phyloP scores from a whole-genome alignment of 176 grass and related monocot species.

The Luzula sylvatica region DNA sequence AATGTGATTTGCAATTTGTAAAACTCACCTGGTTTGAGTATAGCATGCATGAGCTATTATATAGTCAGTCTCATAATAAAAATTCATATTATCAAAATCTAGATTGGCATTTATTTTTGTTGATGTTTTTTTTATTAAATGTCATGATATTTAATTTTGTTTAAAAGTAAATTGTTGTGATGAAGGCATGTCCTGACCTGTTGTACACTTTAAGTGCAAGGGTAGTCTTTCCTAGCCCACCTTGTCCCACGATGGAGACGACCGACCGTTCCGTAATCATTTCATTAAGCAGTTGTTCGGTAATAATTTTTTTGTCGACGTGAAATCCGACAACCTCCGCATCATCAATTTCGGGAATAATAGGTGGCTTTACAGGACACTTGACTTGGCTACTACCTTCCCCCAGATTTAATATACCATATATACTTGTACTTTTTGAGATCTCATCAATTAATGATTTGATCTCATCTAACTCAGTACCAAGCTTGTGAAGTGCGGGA shows the following conservation, averaged over 20 bases:
- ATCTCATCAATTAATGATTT: background rate
- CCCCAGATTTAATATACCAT: background rate
- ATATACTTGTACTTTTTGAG: background rate
- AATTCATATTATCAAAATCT: too few species aligned
- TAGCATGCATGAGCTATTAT: too few species aligned
- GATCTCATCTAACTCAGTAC: background rate
- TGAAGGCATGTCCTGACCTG: background rate
- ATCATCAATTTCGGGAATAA: constrained; percentile 4
- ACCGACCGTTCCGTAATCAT: background rate
- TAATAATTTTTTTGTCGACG: background rate
- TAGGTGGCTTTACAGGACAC: background rate
- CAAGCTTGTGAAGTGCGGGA: background rate
- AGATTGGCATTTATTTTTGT: too few species aligned
- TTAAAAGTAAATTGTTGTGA: background rate
- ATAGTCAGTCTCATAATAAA: too few species aligned
- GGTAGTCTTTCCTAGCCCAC: constrained; percentile 9
- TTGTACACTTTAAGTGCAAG: constrained; percentile 7
- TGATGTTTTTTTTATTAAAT: too few species aligned
- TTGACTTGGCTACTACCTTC: background rate
- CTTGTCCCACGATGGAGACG: background rate
- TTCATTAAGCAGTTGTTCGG: background rate
- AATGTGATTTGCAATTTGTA: too few species aligned
- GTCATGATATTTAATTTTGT: too few species aligned
- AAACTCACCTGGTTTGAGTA: too few species aligned
- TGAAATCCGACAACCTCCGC: background rate